phyloP scores from a whole-genome alignment of 2,329 filamentous ascomycete genomes.

The Diaporthe destruens region DNA sequence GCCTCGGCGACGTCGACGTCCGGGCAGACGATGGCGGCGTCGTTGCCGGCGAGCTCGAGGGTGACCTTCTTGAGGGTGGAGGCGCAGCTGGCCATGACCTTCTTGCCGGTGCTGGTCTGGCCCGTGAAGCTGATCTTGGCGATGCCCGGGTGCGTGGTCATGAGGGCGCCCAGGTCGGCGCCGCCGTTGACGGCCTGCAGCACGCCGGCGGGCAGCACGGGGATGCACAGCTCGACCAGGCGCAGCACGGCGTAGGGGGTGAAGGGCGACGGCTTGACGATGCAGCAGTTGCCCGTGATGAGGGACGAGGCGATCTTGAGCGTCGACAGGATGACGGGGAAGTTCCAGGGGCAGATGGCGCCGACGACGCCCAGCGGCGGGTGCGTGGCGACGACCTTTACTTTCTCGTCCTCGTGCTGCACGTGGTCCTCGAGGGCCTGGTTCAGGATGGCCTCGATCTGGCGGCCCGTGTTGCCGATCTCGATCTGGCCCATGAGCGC shows the following conservation, averaged over 20 bases:
- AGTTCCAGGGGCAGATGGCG: slow-evolving; percentile 74
- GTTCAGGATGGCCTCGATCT: slow-evolving; percentile 54
- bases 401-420: slow-evolving; percentile 59
- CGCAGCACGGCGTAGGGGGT: slow-evolving; percentile 65
- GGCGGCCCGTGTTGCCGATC: slow-evolving; percentile 52
- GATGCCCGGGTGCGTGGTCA: slow-evolving; percentile 67
- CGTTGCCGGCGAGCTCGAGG: slow-evolving; percentile 68
- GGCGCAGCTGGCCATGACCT: slow-evolving; percentile 61
- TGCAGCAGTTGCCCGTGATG: slow-evolving; percentile 65
- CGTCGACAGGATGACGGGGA: slow-evolving; percentile 59
- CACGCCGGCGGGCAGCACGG: slow-evolving; percentile 68
- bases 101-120: slow-evolving; percentile 60
- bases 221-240: slow-evolving; percentile 56
- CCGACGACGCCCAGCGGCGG: slow-evolving; percentile 63
- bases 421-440: slow-evolving; percentile 59
- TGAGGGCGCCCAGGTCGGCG: slow-evolving; percentile 64
- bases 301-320: slow-evolving; percentile 64
- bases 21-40: slow-evolving; percentile 65
- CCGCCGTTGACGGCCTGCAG: slow-evolving; percentile 67
- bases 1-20: slow-evolving; percentile 63
- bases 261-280: slow-evolving; percentile 64
- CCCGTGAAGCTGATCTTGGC: slow-evolving; percentile 72
- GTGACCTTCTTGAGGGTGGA: slow-evolving; percentile 67
- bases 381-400: slow-evolving; percentile 57
- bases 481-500: slow-evolving; percentile 54